These are phyloP conservation scores for Bacidia rubella DNA, from an alignment of 495 filamentous ascomycete species.

Conservation along the genomic window DNA sequence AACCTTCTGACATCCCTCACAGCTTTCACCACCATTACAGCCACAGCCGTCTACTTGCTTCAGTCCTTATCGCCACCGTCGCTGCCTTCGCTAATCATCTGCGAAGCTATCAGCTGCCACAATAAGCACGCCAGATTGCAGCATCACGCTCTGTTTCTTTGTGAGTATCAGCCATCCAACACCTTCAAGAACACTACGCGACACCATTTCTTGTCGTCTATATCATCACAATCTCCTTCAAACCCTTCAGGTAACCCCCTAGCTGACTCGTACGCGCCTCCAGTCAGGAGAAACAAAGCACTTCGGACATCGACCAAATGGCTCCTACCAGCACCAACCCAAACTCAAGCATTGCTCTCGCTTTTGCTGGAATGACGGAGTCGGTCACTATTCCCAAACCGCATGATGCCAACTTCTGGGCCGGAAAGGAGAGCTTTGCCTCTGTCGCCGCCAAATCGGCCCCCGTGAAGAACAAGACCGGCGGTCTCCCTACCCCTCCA, in stretches of 20 bases:
- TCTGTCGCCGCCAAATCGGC: conserved; percentile 43
- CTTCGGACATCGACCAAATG: conserved; percentile 33
- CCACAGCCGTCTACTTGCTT: conserved; percentile 5
- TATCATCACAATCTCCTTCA: conserved; percentile 24
- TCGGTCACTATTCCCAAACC: conserved; percentile 62
- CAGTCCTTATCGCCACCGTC: conserved; percentile 14
- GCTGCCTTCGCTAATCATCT: conserved; percentile 13
- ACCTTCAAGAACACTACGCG: conserved; percentile 5
- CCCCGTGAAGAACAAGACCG: conserved; percentile 41
- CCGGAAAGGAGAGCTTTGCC: conserved; percentile 47
- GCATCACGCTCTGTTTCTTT: conserved; percentile 20
- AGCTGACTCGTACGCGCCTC: conserved; percentile 12
- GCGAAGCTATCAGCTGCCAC: conserved; percentile 16
- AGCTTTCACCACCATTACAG: no score
- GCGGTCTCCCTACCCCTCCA: conserved; percentile 74
- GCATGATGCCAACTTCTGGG: conserved; percentile 29
- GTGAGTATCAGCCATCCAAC: conserved; percentile 14
- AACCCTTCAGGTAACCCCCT: conserved; percentile 10
- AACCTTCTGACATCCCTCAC: no score
- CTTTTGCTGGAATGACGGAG: conserved; percentile 48
- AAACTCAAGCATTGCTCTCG: conserved; percentile 47
- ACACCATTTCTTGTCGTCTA: conserved; percentile 12
- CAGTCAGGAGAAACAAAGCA: conserved; percentile 22
- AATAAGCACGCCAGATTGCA: conserved; percentile 19
- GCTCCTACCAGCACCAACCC: conserved; percentile 30